Base-by-base conservation (phyloP, 768 basidiomycete species). In the Hemileccinum impolitum region DNA sequence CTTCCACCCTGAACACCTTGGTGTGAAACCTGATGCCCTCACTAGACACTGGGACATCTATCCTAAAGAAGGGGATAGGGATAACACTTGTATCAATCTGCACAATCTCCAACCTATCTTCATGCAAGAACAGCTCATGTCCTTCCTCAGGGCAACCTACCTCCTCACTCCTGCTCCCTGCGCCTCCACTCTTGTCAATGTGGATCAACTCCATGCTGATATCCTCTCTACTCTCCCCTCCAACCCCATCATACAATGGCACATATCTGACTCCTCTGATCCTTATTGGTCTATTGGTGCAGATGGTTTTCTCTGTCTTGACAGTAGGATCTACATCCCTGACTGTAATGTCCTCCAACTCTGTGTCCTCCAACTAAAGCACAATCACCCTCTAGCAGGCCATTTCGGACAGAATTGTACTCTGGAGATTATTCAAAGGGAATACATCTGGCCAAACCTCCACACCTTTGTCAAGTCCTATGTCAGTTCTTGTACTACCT, bases 41-140 rank as follows among this genome's bases (percentile, higher is more conserved):
- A 51, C 50, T 46, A 23, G 26, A 36, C 1, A 1, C 14, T 51
- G 32, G 39, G 39, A 51, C 11, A 12, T 46, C 44, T 51, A 51
- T n/a, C 28, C 40, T 11, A 51, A 46, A 37, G 39, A 51, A 38
- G 26, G 26, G 39, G 32, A 50, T 45, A 45, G 6, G 25, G 38
- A 50, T 43, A 45, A 39, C 4, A 4, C 48, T 43, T 10, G 2
- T 2, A 10, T 43, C 36, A 49, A 49, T 8, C 28, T 19, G 0
- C 34, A 51, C 23, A 50, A 50, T 9, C 26, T 40, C 31, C 3
- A 2, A 0, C 36, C 19, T 1, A 9, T 45, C 2, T 50, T 50
- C 9, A 39, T 18, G 1, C 31, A 40, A 14, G 41, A 43, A 30
- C 35, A 37, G 13, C 47, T 30, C 17, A 3, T 17, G 1, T 14